Evolutionary conservation across 2,329 filamentous ascomycete species (phyloP).

Genomic region (Cladophialophora immunda): DNA sequence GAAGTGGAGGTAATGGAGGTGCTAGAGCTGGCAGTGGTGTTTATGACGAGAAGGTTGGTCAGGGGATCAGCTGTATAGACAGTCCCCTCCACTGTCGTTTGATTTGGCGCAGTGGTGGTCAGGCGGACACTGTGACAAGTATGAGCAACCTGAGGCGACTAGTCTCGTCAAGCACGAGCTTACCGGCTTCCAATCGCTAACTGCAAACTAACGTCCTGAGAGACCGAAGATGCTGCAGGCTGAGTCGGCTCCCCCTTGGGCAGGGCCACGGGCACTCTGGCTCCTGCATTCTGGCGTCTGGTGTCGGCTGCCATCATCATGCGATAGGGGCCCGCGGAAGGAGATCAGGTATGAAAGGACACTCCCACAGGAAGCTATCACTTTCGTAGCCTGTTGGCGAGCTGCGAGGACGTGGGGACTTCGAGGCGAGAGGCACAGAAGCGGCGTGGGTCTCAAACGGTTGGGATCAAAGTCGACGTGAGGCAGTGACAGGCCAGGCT

Average conservation of each 20-base stretch:
- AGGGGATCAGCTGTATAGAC: conserved; percentile 69
- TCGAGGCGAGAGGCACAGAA: conserved; percentile 3
- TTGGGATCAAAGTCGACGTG: not conserved
- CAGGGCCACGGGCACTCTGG: conserved; percentile 60
- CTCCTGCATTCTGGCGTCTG: conserved; percentile 65
- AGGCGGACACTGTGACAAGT: conserved; percentile 61
- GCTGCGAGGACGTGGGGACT: conserved; percentile 11
- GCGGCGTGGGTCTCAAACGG: conserved; percentile 1
- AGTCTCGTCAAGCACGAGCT: conserved; percentile 53
- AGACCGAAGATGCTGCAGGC: conserved; percentile 54
- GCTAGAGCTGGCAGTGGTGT: conserved; percentile 59
- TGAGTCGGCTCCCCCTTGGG: conserved; percentile 56
- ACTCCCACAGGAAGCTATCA: not conserved
- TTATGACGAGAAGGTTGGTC: conserved; percentile 69
- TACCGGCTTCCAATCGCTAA: conserved; percentile 64
- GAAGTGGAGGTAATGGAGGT: conserved; percentile 45
- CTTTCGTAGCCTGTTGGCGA: not conserved
- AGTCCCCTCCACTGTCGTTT: conserved; percentile 66
- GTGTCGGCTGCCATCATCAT: conserved; percentile 54
- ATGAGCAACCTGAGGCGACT: conserved; percentile 43
- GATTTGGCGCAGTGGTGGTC: conserved; percentile 60
- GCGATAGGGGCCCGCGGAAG: conserved; percentile 15
- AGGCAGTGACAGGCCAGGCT: conserved; percentile 24
- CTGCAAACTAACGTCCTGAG: conserved; percentile 63
- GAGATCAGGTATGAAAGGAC: not conserved